Conservation (phyloP, 768 basidiomycete genomes). For the Suillus decipiens region DNA sequence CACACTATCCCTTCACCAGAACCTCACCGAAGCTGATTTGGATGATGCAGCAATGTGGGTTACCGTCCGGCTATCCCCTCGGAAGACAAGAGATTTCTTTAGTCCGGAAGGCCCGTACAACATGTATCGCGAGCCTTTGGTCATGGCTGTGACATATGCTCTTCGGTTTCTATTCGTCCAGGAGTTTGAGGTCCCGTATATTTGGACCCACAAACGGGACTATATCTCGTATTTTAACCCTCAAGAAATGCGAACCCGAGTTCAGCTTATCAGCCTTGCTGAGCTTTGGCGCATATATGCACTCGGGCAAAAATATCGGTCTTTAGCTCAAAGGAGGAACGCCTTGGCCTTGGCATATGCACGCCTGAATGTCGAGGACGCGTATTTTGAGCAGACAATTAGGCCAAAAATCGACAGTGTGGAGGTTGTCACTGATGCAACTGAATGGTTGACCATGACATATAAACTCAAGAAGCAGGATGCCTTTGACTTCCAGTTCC, state of each 20-base stretch:
- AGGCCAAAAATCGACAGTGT: constrained; percentile 71
- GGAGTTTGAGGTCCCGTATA: constrained; percentile 91
- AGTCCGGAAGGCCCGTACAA: constrained; percentile 59
- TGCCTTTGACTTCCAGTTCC: constrained; percentile 62
- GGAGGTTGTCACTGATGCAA: constrained; percentile 87
- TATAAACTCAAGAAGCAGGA: constrained; percentile 75
- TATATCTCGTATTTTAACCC: constrained; percentile 84
- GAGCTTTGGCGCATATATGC: constrained; percentile 92
- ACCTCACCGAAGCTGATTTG: constrained; percentile 72
- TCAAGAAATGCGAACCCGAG: constrained; percentile 56
- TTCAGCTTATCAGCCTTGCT: constrained; percentile 70
- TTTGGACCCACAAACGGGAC: constrained; percentile 93
- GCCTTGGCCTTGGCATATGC: constrained; percentile 65
- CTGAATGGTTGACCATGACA: constrained; percentile 88
- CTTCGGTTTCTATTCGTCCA: constrained; percentile 84
- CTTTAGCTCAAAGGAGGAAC: constrained; percentile 72
- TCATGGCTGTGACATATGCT: constrained; percentile 76
- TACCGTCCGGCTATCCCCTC: constrained; percentile 69
- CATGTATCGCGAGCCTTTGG: constrained; percentile 64
- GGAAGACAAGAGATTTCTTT: constrained; percentile 75
- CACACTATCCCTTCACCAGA: constrained; percentile 58
- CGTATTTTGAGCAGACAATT: constrained; percentile 76
- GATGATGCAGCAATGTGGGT: constrained; percentile 88
- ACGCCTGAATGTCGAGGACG: constrained; percentile 67
- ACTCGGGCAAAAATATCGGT: constrained; percentile 90